phyloP scores from a whole-genome alignment of 2,329 filamentous ascomycete species.

The Reticulascus tulasneorum region DNA sequence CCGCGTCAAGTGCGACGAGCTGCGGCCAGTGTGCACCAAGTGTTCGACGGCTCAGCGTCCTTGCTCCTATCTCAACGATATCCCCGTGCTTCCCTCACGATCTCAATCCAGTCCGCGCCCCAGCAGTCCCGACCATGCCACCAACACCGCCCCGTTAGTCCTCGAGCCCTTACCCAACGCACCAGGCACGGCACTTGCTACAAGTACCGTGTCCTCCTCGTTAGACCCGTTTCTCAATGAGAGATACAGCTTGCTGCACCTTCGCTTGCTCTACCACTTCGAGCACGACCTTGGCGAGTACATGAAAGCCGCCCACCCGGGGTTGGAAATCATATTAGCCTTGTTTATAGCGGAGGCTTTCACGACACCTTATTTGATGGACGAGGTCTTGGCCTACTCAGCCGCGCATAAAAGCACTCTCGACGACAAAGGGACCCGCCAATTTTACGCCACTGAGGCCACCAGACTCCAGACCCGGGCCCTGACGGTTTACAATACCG shows the following conservation, averaged over 20 bases:
- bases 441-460: conserved; percentile 30
- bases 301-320: conserved; percentile 1
- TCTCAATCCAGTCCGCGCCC: not conserved
- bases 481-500: conserved; percentile 31
- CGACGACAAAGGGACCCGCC: conserved; percentile 17
- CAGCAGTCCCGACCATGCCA: not conserved
- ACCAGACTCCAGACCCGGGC: conserved; percentile 42
- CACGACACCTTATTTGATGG: conserved; percentile 39
- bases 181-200: not conserved
- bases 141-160: not conserved
- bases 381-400: conserved; percentile 41
- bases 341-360: conserved; percentile 3
- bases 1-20: conserved; percentile 40
- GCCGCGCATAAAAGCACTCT: conserved; percentile 36
- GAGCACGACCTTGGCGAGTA: conserved; percentile 1
- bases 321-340: not conserved
- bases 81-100: not conserved
- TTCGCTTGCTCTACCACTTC: conserved; percentile 6
- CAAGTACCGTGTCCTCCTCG: not conserved
- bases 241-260: conserved; percentile 2
- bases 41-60: conserved; percentile 31
- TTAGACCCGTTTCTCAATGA: not conserved
- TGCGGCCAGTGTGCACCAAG: conserved; percentile 33
- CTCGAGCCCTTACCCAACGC: not conserved
- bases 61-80: conserved; percentile 25